phyloP scores from a whole-genome alignment of 2,329 filamentous ascomycete species.

The Scytalidium lignicola region DNA sequence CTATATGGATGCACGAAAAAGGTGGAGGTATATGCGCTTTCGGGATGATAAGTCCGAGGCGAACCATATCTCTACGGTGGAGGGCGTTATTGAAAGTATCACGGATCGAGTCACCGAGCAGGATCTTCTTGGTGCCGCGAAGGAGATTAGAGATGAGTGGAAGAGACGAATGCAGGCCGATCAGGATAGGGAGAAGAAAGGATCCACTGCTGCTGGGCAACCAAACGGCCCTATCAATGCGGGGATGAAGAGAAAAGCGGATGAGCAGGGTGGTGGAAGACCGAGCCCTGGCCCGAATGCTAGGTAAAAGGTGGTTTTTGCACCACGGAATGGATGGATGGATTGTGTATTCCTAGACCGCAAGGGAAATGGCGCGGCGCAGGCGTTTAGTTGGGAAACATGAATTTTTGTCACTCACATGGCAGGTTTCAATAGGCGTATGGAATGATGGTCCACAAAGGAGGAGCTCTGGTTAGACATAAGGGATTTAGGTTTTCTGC shows the following conservation, averaged over 20 bases:
- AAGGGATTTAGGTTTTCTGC: background rate
- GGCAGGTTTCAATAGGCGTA: background rate
- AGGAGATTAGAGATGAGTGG: conserved; percentile 73
- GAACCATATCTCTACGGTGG: conserved; percentile 80
- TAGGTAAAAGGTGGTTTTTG: background rate
- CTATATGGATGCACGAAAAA: conserved; percentile 65
- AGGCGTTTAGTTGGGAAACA: background rate
- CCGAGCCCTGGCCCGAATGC: conserved; percentile 19
- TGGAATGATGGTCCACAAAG: background rate
- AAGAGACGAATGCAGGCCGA: conserved; percentile 45
- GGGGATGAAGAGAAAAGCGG: conserved; percentile 21
- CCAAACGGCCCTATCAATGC: conserved; percentile 4
- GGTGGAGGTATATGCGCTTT: conserved; percentile 86
- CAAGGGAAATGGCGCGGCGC: background rate
- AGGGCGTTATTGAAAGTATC: conserved; percentile 86
- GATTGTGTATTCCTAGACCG: background rate
- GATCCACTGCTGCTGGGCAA: conserved; percentile 6
- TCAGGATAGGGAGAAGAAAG: conserved; percentile 12
- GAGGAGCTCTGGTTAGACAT: background rate
- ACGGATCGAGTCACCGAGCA: conserved; percentile 76
- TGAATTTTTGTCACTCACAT: background rate
- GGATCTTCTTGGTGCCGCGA: conserved; percentile 67
- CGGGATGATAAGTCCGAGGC: conserved; percentile 89
- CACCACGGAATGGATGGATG: background rate
- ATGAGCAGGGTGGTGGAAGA: conserved; percentile 20